Evolutionary conservation across 257 asterid genomes (phyloP), one percentile per base, ranked within the genome.

Genomic region (Solanum appendiculatum): DNA sequence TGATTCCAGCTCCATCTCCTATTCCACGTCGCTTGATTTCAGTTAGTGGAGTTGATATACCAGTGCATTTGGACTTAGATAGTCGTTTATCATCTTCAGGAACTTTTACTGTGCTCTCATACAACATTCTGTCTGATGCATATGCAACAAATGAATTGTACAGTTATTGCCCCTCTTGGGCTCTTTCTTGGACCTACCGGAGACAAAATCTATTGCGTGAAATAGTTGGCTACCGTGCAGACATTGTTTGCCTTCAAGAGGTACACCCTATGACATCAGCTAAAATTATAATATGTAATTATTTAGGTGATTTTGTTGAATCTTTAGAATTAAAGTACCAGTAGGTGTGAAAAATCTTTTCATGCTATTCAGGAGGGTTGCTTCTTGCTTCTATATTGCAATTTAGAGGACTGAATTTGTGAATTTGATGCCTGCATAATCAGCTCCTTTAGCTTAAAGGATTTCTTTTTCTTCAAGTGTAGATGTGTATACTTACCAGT

Each of bases 1-100:
- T 97, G 87, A 97, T 97, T 89, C 99, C 99, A n/a, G 99, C 99
- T 27, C 99, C 99, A 39, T 92, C 95, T 56, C 99, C 99, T 46
- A 93, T 93, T 69, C 99, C 99, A 0, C 95, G 99, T n/a, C 92
- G 95, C 78, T 74, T 97, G 91, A 92, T 97, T 92, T 86, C 90
- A 77, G 94, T 94, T 86, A 91, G 89, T 88, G 98, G 94, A 89
- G 88, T 88, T 88, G 98, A 96, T 91, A 86, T 80, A 82, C 87
- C 95, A 31, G 95, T 93, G 91, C 94, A 91, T 93, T 51, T 91
- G 84, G 97, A 94, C 85, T 60, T 90, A 86, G 98, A 94, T 89
- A 91, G 88, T 37, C 95, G 94, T 40, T 44, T 84, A 84, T 88
- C 93, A 36, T 92, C 96, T 25, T 86, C 93, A 13, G 98, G 98